phyloP scores from a whole-genome alignment of 768 basidiomycete species.

The Naganishia antarctica region DNA sequence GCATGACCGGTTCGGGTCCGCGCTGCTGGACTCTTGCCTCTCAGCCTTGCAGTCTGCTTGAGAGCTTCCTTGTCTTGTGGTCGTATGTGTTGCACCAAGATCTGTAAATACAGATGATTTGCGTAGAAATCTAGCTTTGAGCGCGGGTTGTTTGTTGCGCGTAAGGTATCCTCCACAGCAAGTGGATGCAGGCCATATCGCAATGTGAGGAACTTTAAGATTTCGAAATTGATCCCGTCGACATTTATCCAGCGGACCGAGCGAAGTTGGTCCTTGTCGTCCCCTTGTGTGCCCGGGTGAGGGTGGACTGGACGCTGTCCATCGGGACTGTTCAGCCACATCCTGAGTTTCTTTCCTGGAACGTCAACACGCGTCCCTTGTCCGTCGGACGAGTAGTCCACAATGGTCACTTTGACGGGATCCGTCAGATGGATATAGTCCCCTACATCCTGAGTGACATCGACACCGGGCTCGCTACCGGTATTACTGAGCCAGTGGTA shows the following conservation, averaged over 20 bases:
- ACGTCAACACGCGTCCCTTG: slow-evolving; percentile 41
- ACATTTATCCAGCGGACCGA: slow-evolving; percentile 47
- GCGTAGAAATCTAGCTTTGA: slow-evolving; percentile 48
- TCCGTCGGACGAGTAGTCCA: slow-evolving; percentile 41
- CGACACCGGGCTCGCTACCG: slow-evolving; percentile 48
- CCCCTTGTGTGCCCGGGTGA: not conserved
- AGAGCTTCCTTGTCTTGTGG: slow-evolving; percentile 25
- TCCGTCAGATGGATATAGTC: slow-evolving; percentile 40
- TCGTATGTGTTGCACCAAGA: slow-evolving; percentile 45
- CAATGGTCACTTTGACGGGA: slow-evolving; percentile 39
- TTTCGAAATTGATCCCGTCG: slow-evolving; percentile 43
- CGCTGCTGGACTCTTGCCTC: not conserved
- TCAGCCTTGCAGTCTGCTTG: slow-evolving; percentile 2
- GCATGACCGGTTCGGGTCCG: not conserved
- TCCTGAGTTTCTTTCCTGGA: slow-evolving; percentile 39
- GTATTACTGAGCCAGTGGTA: slow-evolving; percentile 44
- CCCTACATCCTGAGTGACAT: slow-evolving; percentile 45
- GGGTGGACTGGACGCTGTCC: slow-evolving; percentile 28
- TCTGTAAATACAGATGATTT: slow-evolving; percentile 46
- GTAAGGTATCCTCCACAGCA: slow-evolving; percentile 46
- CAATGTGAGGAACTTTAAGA: slow-evolving; percentile 43
- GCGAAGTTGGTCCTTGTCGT: slow-evolving; percentile 29
- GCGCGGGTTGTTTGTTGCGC: slow-evolving; percentile 44
- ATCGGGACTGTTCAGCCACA: slow-evolving; percentile 41
- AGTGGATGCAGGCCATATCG: slow-evolving; percentile 46